These are phyloP conservation scores for Salvia hispanica DNA, from an alignment of 257 asterid species.

Conservation along the genomic window DNA sequence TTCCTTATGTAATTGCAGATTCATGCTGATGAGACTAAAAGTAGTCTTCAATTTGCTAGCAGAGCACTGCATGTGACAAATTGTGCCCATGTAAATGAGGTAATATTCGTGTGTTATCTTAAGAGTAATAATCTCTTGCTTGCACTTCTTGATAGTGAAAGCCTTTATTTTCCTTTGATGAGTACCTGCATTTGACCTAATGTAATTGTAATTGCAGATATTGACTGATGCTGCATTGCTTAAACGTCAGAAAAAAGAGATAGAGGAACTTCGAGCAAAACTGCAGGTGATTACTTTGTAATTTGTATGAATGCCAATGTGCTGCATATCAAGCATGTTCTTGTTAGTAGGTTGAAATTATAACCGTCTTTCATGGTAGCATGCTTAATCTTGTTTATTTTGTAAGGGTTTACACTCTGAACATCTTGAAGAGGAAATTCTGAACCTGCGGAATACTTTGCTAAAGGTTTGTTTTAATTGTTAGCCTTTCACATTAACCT, in stretches of 20 bases:
- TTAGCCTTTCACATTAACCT: conserved; percentile 24
- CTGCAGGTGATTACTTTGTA: conserved; percentile 58
- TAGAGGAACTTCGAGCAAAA: conserved; percentile 89
- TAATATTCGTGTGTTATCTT: conserved; percentile 29
- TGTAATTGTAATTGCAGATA: conserved; percentile 52
- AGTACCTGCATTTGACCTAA: conserved; percentile 20
- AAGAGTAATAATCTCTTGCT: conserved; percentile 18
- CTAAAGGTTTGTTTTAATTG: conserved; percentile 63
- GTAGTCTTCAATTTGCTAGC: conserved; percentile 98
- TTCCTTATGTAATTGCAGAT: conserved; percentile 50
- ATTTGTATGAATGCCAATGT: conserved; percentile 23
- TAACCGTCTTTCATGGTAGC: conserved; percentile 32
- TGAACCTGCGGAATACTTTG: conserved; percentile 87
- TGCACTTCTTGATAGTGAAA: conserved; percentile 12
- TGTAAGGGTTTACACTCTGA: conserved; percentile 82
- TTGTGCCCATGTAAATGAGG: conserved; percentile 98
- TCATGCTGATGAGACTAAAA: conserved; percentile 98
- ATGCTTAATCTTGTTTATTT: conserved; percentile 33
- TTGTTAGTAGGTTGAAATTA: conserved; percentile 27
- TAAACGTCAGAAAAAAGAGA: conserved; percentile 96
- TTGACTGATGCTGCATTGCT: conserved; percentile 97
- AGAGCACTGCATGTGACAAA: conserved; percentile 96
- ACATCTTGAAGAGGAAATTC: conserved; percentile 78
- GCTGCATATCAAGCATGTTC: neutral
- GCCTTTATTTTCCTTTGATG: conserved; percentile 18